Conservation (phyloP, 176 grass and related monocot species). For the Cenchrus fungigraminus region DNA sequence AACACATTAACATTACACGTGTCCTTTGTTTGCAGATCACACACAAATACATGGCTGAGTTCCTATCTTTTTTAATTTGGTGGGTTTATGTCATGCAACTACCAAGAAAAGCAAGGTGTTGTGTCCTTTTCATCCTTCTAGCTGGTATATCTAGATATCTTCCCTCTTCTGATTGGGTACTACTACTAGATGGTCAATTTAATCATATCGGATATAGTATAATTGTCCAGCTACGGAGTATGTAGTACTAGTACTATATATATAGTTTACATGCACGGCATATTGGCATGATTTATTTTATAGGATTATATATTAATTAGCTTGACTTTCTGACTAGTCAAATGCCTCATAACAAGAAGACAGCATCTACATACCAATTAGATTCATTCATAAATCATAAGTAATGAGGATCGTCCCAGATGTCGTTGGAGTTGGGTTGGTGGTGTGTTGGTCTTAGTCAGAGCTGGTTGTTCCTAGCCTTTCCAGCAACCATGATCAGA, state of each 20-base stretch:
- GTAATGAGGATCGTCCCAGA: neutral
- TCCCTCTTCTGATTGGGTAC: neutral
- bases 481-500: conserved; percentile 2
- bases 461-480: neutral
- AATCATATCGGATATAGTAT: neutral
- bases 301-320: neutral
- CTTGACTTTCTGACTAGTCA: conserved; percentile 15
- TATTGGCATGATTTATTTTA: neutral
- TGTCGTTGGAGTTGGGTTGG: conserved; percentile 15
- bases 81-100: conserved; percentile 14
- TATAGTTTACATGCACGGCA: neutral
- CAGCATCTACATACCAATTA: neutral
- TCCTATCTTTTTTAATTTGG: neutral
- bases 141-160: neutral
- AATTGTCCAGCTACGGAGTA: neutral
- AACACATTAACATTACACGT: neutral
- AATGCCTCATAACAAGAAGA: neutral
- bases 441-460: neutral
- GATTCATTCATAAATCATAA: neutral
- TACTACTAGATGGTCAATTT: neutral
- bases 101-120: conserved; percentile 18
- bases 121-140: conserved; percentile 22
- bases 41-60: neutral
- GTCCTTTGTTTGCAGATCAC: neutral
- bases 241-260: neutral